Base-by-base conservation (phyloP, 2,329 filamentous ascomycete genomes). In the Talaromyces amestolkiae region DNA sequence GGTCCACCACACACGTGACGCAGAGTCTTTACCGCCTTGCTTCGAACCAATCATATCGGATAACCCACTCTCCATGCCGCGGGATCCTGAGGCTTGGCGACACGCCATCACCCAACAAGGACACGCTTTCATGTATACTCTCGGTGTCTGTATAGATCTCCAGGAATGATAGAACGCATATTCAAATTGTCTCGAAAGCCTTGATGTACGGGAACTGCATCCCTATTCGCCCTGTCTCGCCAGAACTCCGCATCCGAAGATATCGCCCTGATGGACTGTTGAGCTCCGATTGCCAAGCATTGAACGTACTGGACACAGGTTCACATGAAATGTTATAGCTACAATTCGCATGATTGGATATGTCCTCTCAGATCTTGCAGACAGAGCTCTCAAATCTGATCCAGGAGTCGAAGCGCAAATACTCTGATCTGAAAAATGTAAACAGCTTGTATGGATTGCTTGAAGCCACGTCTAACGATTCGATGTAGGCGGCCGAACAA, bases 371-470 rank as follows among this genome's bases (percentile, higher is more conserved):
- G 85, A 89, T 97, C 74, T 86, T 97, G 73, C 88, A 89, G 75
- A 89, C 91, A 66, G 93, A 97, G 85, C 87, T 97, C 77, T 87
- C 90, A 74, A 96, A 92, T 81, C 87, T 97, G 77, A 90, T 97
- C 73, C 92, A 96, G 79, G 95, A 99, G 82, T 95, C 93, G 76
- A 98, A 96, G 80, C 87, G 94, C 73, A 98, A 96, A 80, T 90
- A 97, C 78, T 87, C 90, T 71, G 95, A 98, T 73, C 84, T 99
- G 62, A 88, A 91, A 82, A 91, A 91, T 85, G 85, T 78, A 65
- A 71, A 69, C 49, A 22, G 41, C 43, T 24, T 33, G 15, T 31
- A 59, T 45, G 62, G 51, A 35, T 19, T 64, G 47, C n/a, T n/a
- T 35, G 39, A 69, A 67, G 72, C 74, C 66, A 76, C 68, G 64